Conservation (phyloP, 176 grass and related monocot species). For the Aegilops sharonensis region DNA sequence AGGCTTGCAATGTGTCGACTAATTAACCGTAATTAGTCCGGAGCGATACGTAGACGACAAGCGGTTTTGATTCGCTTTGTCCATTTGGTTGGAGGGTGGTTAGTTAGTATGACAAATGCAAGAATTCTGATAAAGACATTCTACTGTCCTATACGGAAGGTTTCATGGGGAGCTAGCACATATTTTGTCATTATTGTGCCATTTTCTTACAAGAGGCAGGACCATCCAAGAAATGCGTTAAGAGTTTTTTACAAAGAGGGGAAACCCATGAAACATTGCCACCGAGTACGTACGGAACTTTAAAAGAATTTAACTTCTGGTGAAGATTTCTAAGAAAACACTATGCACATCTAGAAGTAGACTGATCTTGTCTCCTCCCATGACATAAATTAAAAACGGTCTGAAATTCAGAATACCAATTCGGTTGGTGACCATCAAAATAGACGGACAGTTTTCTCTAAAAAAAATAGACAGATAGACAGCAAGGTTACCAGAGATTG, state of each 20-base stretch:
- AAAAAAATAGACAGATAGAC: background rate
- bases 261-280: slow-evolving; percentile 1
- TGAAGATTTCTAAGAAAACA: slow-evolving; percentile 19
- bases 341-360: background rate
- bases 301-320: background rate
- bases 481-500: background rate
- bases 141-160: slow-evolving; percentile 23
- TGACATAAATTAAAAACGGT: background rate
- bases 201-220: background rate
- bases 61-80: background rate
- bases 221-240: background rate
- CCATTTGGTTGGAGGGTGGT: slow-evolving; percentile 9
- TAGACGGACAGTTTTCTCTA: background rate
- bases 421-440: slow-evolving; percentile 7
- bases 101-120: slow-evolving; percentile 19
- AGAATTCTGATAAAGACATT: background rate
- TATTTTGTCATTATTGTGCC: slow-evolving; percentile 1
- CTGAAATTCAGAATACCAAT: background rate
- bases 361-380: background rate
- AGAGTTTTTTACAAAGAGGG: background rate
- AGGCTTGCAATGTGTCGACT: background rate
- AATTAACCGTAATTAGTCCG: background rate
- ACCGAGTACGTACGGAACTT: background rate
- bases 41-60: background rate
- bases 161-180: slow-evolving; percentile 15